Evolutionary conservation across 768 basidiomycete genomes (phyloP).

Genomic region (Suillus subaureus): DNA sequence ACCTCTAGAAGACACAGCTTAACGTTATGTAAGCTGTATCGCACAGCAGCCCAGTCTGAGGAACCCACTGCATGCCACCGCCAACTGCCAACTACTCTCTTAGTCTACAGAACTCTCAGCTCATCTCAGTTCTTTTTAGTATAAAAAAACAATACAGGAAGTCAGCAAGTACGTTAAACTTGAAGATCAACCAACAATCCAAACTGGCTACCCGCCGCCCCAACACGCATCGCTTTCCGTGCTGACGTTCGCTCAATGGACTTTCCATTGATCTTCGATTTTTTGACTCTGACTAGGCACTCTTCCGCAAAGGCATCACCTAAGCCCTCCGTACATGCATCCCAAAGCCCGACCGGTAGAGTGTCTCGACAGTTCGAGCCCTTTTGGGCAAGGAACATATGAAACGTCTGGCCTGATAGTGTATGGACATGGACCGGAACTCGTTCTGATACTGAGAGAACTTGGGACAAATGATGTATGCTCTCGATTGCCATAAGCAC

Average conservation of each 20-base stretch:
- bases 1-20: too few relatives aligned
- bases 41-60: too few relatives aligned
- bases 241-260: slow-evolving; percentile 8
- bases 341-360: slow-evolving; percentile 44
- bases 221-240: slow-evolving; percentile 27
- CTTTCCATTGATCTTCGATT: slow-evolving; percentile 23
- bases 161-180: slow-evolving; percentile 24
- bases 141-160: not conserved
- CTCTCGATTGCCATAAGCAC: slow-evolving; percentile 58
- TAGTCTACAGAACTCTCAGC: not conserved
- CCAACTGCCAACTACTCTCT: not conserved
- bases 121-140: not conserved
- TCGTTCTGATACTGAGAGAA: slow-evolving; percentile 54
- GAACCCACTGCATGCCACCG: too few relatives aligned
- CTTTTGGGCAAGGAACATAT: slow-evolving; percentile 47
- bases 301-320: slow-evolving; percentile 52
- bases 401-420: slow-evolving; percentile 65
- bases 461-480: slow-evolving; percentile 61
- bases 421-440: slow-evolving; percentile 47
- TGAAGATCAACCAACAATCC: slow-evolving; percentile 44
- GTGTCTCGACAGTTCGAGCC: slow-evolving; percentile 20
- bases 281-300: slow-evolving; percentile 46
- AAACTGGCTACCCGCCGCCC: slow-evolving; percentile 37
- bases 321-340: slow-evolving; percentile 49
- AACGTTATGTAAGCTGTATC: too few relatives aligned